A percentile compares a stretch with the other conserved stretches of the same genome.
phyloP scores from a whole-genome alignment of 2,329 filamentous ascomycete species.

The Diaporthe citrichinensis region DNA sequence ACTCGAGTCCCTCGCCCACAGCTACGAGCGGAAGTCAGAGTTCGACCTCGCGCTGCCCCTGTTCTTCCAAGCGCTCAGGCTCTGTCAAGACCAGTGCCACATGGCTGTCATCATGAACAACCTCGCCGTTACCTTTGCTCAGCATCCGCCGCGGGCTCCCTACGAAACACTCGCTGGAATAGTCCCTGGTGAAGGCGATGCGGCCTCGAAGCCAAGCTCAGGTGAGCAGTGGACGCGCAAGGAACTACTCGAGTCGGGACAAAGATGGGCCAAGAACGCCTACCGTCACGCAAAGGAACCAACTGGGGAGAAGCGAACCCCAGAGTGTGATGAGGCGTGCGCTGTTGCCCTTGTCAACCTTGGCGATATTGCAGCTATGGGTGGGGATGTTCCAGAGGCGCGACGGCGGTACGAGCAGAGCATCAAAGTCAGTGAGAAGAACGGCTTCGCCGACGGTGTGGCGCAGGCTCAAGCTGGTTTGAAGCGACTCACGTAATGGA shows the following conservation, averaged over 20 bases:
- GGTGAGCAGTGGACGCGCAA: conserved; percentile 63
- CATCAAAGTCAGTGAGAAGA: conserved; percentile 69
- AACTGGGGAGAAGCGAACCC: conserved; percentile 74
- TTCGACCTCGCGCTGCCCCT: conserved; percentile 88
- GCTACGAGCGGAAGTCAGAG: conserved; percentile 80
- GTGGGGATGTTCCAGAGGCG: conserved; percentile 76
- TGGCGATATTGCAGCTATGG: conserved; percentile 85
- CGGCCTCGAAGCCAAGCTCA: conserved; percentile 39
- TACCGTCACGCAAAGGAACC: conserved; percentile 77
- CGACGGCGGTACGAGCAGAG: conserved; percentile 78
- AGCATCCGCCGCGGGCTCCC: conserved; percentile 66
- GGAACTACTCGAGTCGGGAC: conserved; percentile 77
- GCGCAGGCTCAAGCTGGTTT: conserved; percentile 68
- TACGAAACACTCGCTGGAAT: conserved; percentile 50
- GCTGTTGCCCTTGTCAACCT: conserved; percentile 89
- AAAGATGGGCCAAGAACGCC: conserved; percentile 85
- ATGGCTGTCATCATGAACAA: conserved; percentile 90
- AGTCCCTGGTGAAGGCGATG: conserved; percentile 37
- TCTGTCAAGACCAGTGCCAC: conserved; percentile 79
- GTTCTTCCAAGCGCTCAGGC: conserved; percentile 85
- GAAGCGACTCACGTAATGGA: conserved; percentile 38
- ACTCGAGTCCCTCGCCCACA: conserved; percentile 81
- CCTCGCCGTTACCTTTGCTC: conserved; percentile 79
- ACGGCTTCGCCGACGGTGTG: conserved; percentile 67
- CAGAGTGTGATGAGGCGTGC: conserved; percentile 88